Evolutionary conservation across 345 rosid genomes (phyloP).

Genomic region (Gossypium arboreum): DNA sequence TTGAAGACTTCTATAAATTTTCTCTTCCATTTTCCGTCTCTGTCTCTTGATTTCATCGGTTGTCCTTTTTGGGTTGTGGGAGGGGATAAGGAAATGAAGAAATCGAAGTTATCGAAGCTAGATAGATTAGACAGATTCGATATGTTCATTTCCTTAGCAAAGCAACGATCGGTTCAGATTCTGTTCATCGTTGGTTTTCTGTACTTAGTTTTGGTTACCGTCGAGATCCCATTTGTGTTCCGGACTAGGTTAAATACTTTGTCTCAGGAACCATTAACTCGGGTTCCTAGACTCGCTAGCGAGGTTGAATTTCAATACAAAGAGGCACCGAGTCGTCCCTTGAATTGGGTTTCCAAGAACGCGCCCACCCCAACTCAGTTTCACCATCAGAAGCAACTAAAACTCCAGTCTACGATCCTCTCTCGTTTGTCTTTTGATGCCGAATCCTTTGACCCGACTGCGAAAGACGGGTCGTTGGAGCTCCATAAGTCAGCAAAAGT

Average conservation of each 20-base stretch:
- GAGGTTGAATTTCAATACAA: constrained; percentile 38
- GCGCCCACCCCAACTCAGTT: constrained; percentile 29
- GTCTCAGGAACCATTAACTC: constrained; percentile 46
- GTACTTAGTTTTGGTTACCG: constrained; percentile 55
- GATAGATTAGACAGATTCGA: constrained; percentile 44
- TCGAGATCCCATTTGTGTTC: constrained; percentile 81
- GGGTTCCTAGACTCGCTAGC: constrained; percentile 43
- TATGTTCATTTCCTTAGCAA: constrained; percentile 39
- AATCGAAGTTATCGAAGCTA: constrained; percentile 41
- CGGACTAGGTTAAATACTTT: constrained; percentile 41
- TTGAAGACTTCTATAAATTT: background rate
- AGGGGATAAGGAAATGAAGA: constrained; percentile 37
- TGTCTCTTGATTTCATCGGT: background rate
- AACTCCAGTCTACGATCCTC: constrained; percentile 26
- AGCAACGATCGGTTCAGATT: constrained; percentile 69
- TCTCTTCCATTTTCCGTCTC: background rate
- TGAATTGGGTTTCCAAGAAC: constrained; percentile 37
- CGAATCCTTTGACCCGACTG: constrained; percentile 42
- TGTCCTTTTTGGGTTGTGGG: background rate
- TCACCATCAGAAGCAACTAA: constrained; percentile 16
- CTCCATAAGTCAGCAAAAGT: constrained; percentile 64
- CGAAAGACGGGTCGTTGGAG: constrained; percentile 65
- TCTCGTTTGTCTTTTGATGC: constrained; percentile 59
- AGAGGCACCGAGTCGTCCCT: constrained; percentile 57
- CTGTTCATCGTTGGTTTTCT: constrained; percentile 48